Conservation (phyloP, 208 protist genomes). For the Trypanosoma vivax region DNA sequence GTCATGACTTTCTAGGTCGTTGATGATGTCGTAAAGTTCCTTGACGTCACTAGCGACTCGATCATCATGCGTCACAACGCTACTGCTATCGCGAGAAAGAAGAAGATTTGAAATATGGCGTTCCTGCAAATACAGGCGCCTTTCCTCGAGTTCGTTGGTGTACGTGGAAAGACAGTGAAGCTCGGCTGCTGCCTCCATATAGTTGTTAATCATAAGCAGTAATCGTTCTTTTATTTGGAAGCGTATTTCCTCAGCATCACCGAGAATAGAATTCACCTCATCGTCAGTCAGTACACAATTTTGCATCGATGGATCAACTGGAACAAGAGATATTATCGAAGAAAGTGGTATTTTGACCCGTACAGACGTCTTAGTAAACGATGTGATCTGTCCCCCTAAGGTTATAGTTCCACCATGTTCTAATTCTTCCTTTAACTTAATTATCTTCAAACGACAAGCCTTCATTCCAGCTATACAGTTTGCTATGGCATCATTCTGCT, state of each 20-base stretch:
- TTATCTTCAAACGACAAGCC: slow-evolving; percentile 49
- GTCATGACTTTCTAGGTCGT: slow-evolving; percentile 30
- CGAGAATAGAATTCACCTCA: slow-evolving; percentile 27
- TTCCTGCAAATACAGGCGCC: slow-evolving; percentile 42
- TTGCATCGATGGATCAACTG: slow-evolving; percentile 27
- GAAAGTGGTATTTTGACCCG: slow-evolving; percentile 40
- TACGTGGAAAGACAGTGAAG: slow-evolving; percentile 44
- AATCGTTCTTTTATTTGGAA: slow-evolving; percentile 34
- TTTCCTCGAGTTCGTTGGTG: slow-evolving; percentile 43
- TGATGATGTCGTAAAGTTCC: slow-evolving; percentile 24
- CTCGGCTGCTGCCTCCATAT: slow-evolving; percentile 25
- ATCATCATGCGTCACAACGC: neutral
- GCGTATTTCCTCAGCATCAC: slow-evolving; percentile 22
- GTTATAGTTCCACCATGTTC: slow-evolving; percentile 7
- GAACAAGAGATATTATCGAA: slow-evolving; percentile 44
- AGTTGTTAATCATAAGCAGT: slow-evolving; percentile 13
- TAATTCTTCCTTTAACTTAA: slow-evolving; percentile 57
- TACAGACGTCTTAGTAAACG: slow-evolving; percentile 52
- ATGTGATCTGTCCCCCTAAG: slow-evolving; percentile 41
- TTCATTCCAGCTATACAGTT: slow-evolving; percentile 53
- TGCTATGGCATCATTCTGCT: slow-evolving; percentile 52
- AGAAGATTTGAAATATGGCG: slow-evolving; percentile 26
- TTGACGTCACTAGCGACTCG: slow-evolving; percentile 11
- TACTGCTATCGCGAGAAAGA: slow-evolving; percentile 2
- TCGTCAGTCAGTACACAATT: slow-evolving; percentile 57